Base-by-base conservation (phyloP, 352 stramenopile genomes). In the Plasmopara viticola region DNA sequence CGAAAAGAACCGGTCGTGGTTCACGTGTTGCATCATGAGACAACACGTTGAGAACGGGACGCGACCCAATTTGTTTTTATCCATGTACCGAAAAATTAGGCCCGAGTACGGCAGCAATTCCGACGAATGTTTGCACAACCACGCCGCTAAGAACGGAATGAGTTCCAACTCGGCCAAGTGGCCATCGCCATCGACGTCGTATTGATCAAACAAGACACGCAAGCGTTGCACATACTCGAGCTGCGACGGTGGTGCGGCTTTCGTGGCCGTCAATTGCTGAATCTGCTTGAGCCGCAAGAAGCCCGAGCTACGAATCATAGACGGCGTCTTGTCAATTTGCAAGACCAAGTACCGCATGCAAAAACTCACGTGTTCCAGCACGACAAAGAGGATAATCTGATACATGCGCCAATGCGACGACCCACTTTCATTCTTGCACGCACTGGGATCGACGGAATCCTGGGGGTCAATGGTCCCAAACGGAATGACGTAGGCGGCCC, bases 21-120 rank as follows among this genome's bases (percentile, higher is more conserved):
- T 87, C 40, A 91, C 84, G 48, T 94, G 84, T 56, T 91, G 80
- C 42, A 94, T 80, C 74, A 94, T 90, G 18, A 94, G 67, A 44
- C 80, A 94, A 53, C 79, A 90, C 17, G 84, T 91, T 31, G 84
- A 74, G 38, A 94, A 94, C 4, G 78, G 80, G 34, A 94, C 76
- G 17, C 79, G 75, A 37, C 84, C 84, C 17, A 94, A 47, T 13
- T 78, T 68, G 53, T 83, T 89, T 58, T 94, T 94, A 65, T 94
- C 84, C 84, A 94, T 91, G 58, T 94, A 94, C 2, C 83, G 74
- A 66, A 91, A 91, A 33, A 94, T 88, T 30, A 89, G 80, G 25
- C 80, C 72, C 44, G 80, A 86, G 28, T 83, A 89, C 17, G 80
- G 79, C 35, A 91, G 58, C 30, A 94, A 50, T 54, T 91, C 78